Percentiles rank a stretch among this genome's conserved stretches.
Evolutionary conservation across 2,329 filamentous ascomycete species (phyloP).

Genomic region (Phialophora tarda): DNA sequence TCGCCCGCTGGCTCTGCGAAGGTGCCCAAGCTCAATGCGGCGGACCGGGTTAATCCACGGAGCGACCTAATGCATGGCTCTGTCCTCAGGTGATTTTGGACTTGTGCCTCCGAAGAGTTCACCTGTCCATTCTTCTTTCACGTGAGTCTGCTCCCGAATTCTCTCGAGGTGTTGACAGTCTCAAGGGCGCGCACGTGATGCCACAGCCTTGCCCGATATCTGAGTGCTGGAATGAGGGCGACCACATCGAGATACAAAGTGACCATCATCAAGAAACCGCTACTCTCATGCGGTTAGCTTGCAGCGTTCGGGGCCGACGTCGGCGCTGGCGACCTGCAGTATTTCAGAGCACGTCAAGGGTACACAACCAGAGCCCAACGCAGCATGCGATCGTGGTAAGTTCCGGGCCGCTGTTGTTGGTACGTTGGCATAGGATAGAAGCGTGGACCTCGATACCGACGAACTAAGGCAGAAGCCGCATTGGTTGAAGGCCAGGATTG

Average conservation of each 20-base stretch:
- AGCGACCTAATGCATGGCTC: neutral
- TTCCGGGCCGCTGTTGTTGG: neutral
- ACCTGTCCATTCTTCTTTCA: neutral
- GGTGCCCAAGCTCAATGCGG: neutral
- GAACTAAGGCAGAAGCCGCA: neutral
- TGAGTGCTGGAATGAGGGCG: neutral
- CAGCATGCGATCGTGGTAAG: neutral
- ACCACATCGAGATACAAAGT: neutral
- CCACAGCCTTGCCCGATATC: conserved; percentile 3
- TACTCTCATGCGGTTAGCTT: neutral
- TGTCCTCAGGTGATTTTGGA: neutral
- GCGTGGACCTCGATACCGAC: neutral
- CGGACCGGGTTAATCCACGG: neutral
- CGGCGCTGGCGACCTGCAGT: neutral
- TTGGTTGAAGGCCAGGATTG: neutral
- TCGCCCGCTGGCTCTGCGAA: conserved; percentile 1
- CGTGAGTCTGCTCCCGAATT: neutral
- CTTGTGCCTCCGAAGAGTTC: neutral
- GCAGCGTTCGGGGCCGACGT: neutral
- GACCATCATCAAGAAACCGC: neutral
- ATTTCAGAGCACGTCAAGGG: conserved; percentile 15
- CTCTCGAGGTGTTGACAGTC: neutral
- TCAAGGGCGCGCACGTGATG: neutral
- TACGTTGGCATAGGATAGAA: neutral
- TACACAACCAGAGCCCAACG: conserved; percentile 9